Base-by-base conservation (phyloP, 208 protist species). In the Leptomonas pyrrhocoris region DNA sequence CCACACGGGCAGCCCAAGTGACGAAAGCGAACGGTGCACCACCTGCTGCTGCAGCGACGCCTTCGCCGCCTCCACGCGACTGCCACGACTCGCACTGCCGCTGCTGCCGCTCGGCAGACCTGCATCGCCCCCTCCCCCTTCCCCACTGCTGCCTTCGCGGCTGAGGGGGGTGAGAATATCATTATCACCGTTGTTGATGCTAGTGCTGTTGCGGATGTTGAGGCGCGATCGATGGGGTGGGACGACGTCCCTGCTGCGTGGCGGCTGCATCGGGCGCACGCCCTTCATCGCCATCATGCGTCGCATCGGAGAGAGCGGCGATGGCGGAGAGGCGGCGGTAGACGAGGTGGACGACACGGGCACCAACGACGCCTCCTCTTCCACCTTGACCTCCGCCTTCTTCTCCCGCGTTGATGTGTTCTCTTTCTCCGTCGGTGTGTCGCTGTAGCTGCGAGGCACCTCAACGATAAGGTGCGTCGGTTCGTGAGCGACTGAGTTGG, bases 201-300 rank as follows among this genome's bases (percentile, higher is more conserved):
- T 48, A 36, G 31, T 57, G 48, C 51, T n/a, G 61, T 34, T 67
- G 61, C 61, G 61, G n/a, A n/a, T n/a, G n/a, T n/a, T n/a, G n/a
- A n/a, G n/a, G n/a, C n/a, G n/a, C n/a, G n/a, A n/a, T 0, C 61
- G 61, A 18, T 67, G 48, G 13, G 61, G 61, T 0, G 46, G 28
- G 36, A 67, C 57, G 1, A 67, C 36, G 48, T 67, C 61, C 21
- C 19, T 13, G 2, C 2, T 28, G 36, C 61, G 55, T 19, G 62
- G 72, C 45, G 56, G 72, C 5, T 63, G 72, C 25, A 77, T 48
- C 28, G 72, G 72, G 1, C 63, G 72, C 2, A 63, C 72, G 25
- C 72, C 72, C 31, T 71, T 69, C 21, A 67, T 8, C 46, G 64
- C 62, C 46, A 77, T 18, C 23, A 67, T 54, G 1, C 62, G 72